A percentile compares a stretch with the other conserved stretches of the same genome.
These are phyloP conservation scores for Eudorina sp. DNA, from an alignment of 139 green algal genomes.

Conservation along the genomic window DNA sequence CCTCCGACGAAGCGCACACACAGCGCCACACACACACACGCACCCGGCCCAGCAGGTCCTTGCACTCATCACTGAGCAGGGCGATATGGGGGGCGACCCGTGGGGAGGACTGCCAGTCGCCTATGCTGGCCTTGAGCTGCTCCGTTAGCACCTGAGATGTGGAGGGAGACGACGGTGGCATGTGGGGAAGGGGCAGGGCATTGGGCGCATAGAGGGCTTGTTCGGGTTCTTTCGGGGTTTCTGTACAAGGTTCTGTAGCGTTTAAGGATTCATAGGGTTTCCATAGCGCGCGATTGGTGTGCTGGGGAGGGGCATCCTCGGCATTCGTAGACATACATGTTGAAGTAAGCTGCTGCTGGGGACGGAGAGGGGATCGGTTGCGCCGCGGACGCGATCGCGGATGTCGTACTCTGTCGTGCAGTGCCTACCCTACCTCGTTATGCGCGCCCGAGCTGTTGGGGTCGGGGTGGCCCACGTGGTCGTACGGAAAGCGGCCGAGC, in stretches of 20 bases:
- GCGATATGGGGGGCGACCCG: conserved; percentile 44
- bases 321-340: too few species aligned
- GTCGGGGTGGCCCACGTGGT: conserved; percentile 63
- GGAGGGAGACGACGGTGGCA: neutral
- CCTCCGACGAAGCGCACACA: neutral
- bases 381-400: too few species aligned
- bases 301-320: too few species aligned
- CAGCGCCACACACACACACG: neutral
- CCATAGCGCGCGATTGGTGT: too few species aligned
- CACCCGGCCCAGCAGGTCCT: conserved; percentile 64
- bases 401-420: too few species aligned
- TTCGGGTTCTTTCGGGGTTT: too few species aligned
- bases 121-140: conserved; percentile 68
- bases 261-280: too few species aligned
- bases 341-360: too few species aligned
- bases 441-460: conserved; percentile 66
- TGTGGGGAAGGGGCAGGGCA: too few species aligned
- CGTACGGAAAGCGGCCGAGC: conserved; percentile 76
- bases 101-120: conserved; percentile 62
- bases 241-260: too few species aligned
- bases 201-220: too few species aligned
- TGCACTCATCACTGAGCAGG: conserved; percentile 52
- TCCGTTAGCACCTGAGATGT: conserved; percentile 60
- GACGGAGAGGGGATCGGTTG: too few species aligned
- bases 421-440: conserved; percentile 50